These are phyloP conservation scores for Sclerotinia minor DNA, from an alignment of 2,329 filamentous ascomycete genomes.

Conservation along the genomic window DNA sequence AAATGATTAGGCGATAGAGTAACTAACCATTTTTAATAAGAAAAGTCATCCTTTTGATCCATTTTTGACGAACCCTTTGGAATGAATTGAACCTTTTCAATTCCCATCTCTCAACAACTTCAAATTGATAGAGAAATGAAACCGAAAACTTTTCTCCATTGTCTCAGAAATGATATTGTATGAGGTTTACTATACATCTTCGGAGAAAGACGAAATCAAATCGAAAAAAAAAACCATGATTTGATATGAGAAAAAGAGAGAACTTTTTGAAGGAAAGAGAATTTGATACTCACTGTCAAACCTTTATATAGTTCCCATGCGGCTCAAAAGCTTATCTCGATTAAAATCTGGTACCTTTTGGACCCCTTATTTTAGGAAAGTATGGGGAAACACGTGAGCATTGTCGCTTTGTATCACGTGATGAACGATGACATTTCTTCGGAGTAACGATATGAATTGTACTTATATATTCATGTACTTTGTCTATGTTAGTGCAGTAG, in stretches of 20 bases:
- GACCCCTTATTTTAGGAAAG: slow-evolving; percentile 14
- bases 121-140: too few species aligned
- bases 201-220: not conserved
- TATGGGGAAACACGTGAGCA: slow-evolving; percentile 20
- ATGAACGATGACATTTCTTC: not conserved
- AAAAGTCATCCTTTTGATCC: not conserved
- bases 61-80: not conserved
- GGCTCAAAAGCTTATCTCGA: slow-evolving; percentile 35
- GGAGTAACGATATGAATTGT: too few species aligned
- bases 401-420: too few species aligned
- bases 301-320: slow-evolving; percentile 22
- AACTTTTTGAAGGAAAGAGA: not conserved
- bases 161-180: not conserved
- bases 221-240: slow-evolving; percentile 8
- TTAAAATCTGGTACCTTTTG: slow-evolving; percentile 20
- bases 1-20: not conserved
- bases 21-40: not conserved
- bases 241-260: not conserved
- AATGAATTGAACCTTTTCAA: not conserved
- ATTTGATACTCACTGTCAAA: slow-evolving; percentile 21
- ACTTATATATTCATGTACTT: too few species aligned
- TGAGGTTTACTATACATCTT: not conserved
- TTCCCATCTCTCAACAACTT: not conserved
- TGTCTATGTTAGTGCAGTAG: too few species aligned
- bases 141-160: not conserved